phyloP scores from a whole-genome alignment of 2,329 filamentous ascomycete genomes.

The Phialophora macrospora region DNA sequence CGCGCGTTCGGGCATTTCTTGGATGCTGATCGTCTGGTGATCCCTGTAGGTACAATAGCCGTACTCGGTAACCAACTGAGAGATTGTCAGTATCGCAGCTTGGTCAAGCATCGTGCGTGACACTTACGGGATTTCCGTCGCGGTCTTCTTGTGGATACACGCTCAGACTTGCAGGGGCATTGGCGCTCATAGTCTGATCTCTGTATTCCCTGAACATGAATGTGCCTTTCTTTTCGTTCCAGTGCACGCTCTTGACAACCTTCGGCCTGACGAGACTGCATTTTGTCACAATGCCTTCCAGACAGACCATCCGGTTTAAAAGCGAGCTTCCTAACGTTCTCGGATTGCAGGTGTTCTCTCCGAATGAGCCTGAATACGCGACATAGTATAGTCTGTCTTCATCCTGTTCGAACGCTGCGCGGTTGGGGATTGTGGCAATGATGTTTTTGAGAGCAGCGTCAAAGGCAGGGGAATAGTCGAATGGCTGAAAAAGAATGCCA shows the following conservation, averaged over 20 bases:
- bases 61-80: constrained; percentile 83
- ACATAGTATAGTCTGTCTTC: constrained; percentile 89
- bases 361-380: constrained; percentile 95
- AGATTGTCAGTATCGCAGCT: constrained; percentile 27
- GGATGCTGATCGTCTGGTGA: constrained; percentile 96
- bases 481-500: constrained; percentile 79
- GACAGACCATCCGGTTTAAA: constrained; percentile 93
- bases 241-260: constrained; percentile 97
- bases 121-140: constrained; percentile 75
- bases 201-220: constrained; percentile 90
- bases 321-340: constrained; percentile 86
- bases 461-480: constrained; percentile 87
- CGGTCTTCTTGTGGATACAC: constrained; percentile 95
- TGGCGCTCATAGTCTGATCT: constrained; percentile 95
- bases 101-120: constrained; percentile 12
- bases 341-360: constrained; percentile 91
- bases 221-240: constrained; percentile 81
- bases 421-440: constrained; percentile 76
- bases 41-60: constrained; percentile 95
- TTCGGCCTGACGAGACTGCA: constrained; percentile 95
- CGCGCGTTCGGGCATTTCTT: constrained; percentile 97
- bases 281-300: constrained; percentile 96
- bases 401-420: constrained; percentile 74
- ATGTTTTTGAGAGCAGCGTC: constrained; percentile 88
- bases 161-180: constrained; percentile 82